Conservation (phyloP, 2,329 filamentous ascomycete species). For the Cladosporium sp. region DNA sequence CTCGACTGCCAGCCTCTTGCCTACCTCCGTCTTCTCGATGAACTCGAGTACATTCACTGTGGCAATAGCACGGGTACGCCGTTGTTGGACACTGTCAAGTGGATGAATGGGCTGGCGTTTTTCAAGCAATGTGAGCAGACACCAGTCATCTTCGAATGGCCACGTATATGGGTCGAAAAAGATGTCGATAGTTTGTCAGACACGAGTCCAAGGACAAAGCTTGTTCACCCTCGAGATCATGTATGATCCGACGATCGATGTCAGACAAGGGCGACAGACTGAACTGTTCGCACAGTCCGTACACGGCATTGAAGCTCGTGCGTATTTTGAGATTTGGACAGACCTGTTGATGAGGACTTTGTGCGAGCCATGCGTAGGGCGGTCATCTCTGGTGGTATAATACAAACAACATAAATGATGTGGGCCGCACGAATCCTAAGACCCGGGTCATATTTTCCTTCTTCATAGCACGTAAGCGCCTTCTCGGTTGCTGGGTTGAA, state of each 20-base stretch:
- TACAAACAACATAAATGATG: not conserved
- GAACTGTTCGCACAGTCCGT: not conserved
- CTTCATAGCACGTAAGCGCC: not conserved
- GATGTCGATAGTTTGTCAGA: not conserved
- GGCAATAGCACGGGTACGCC: not conserved
- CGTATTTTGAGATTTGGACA: not conserved
- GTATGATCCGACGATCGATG: not conserved
- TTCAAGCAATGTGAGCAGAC: not conserved
- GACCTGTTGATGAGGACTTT: not conserved
- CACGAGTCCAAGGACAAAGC: not conserved
- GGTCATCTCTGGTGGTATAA: not conserved
- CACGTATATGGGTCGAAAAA: not conserved
- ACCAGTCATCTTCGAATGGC: not conserved
- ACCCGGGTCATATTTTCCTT: not conserved
- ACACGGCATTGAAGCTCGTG: not conserved
- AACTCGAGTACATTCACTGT: too few relatives aligned
- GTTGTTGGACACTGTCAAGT: not conserved
- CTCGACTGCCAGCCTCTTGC: too few relatives aligned
- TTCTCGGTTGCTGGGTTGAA: not conserved
- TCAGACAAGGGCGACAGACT: not conserved
- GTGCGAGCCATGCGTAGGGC: not conserved
- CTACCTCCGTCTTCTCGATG: too few relatives aligned
- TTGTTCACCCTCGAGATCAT: not conserved
- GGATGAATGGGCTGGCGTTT: not conserved
- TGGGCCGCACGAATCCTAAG: not conserved